Evolutionary conservation across 2,329 filamentous ascomycete genomes (phyloP), one percentile per base, ranked within the genome.

Genomic region (Trichothecium roseum): DNA sequence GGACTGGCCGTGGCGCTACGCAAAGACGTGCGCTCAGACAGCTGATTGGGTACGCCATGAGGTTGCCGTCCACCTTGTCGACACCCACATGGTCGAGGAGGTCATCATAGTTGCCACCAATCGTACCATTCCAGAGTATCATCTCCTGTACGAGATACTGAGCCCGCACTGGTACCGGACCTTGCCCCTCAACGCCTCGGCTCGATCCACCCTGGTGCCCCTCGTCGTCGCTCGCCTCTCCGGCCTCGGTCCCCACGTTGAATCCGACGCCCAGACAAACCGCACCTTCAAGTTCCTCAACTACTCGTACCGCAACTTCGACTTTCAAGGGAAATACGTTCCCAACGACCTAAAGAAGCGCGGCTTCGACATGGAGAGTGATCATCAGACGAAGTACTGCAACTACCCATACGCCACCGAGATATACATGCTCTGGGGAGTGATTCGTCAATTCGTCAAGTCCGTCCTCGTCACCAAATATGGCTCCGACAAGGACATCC

Each of bases 1-100:
- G 2, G 66, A 71, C 48, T 71, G 64, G 64, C 55, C 65, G 0
- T 71, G 68, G 67, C 51, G 68, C 30, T 70, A 69, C 44, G 67
- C 68, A 15, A 72, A 70, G 48, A 67, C 59, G 1, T 68, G 62
- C 32, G 59, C 58, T 2, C 66, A 69, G 38, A 54, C 58, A 2
- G 55, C 61, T 1, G 67, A 70, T 47, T 72, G 66, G 66, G 47
- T 58, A 35, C 54, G 60, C 4, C 67, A 72, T 39, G 65, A 70
- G 45, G 40, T 68, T 13, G 51, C 50, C 4, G 56, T 68, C 3
- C 68, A 72, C 39, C 55, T 71, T 5, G 58, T 54, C 4, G 47
- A 63, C 10, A 57, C 61, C 0, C 66, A 69, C 44, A 47, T 68
- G 8, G 50, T 70, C 20, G 66, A 70, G 47, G 66, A 69, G 47